Evolutionary conservation across 192 early-diverging fungal genomes (phyloP).

Genomic region (Coemansia sp.): DNA sequence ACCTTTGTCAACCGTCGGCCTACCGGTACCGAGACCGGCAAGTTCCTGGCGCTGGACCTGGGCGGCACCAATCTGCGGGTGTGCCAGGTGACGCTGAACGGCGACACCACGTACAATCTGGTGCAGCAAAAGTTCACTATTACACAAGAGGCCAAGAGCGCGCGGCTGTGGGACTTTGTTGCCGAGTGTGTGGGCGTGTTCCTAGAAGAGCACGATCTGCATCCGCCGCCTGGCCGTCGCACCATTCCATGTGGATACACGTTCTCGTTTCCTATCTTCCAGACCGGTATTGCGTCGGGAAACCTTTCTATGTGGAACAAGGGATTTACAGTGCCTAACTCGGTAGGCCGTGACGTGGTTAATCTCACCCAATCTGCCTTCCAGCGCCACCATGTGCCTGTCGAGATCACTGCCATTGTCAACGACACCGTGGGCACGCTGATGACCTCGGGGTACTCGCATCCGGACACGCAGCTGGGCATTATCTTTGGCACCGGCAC

Average conservation of each 20-base stretch:
- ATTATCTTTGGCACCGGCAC: constrained; percentile 93
- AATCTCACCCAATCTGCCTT: constrained; percentile 80
- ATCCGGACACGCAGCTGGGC: constrained; percentile 74
- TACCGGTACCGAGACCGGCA: constrained; percentile 79
- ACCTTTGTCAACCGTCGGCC: constrained; percentile 82
- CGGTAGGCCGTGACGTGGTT: constrained; percentile 81
- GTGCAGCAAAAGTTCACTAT: constrained; percentile 73
- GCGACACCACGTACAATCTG: constrained; percentile 62
- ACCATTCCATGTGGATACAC: constrained; percentile 79
- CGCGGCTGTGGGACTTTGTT: constrained; percentile 58
- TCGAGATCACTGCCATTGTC: constrained; percentile 80
- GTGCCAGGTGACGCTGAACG: constrained; percentile 75
- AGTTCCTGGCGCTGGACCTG: constrained; percentile 87
- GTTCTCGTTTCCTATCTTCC: constrained; percentile 92
- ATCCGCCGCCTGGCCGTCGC: constrained; percentile 23
- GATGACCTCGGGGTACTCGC: constrained; percentile 80
- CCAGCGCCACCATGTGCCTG: constrained; percentile 62
- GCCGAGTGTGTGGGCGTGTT: constrained; percentile 57
- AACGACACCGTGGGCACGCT: constrained; percentile 97
- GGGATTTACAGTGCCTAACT: constrained; percentile 75
- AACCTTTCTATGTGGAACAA: constrained; percentile 78
- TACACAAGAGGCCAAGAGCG: constrained; percentile 75
- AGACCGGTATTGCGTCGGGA: constrained; percentile 73
- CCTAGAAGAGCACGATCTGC: constrained; percentile 46
- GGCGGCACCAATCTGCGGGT: constrained; percentile 97